Conservation (phyloP, 345 rosid genomes). For the Carallia brachiata region DNA sequence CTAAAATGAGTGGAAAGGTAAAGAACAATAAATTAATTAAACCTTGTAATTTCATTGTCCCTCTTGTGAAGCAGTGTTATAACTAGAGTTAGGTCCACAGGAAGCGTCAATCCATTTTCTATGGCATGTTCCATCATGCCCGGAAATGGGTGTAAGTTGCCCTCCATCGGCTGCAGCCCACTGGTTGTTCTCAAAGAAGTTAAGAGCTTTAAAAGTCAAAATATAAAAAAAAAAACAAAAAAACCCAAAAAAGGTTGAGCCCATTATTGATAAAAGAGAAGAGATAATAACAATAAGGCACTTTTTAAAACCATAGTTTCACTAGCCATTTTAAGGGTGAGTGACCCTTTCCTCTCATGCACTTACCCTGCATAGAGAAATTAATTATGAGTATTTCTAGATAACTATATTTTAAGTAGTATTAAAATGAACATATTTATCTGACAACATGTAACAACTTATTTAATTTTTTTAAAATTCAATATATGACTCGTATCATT, state of each 20-base stretch:
- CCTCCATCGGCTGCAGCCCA: conserved; percentile 6
- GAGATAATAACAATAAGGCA: not conserved
- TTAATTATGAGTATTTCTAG: too few species aligned
- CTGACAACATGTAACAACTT: too few species aligned
- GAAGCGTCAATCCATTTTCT: conserved; percentile 6
- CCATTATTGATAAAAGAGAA: not conserved
- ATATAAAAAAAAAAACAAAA: not conserved
- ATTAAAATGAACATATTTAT: too few species aligned
- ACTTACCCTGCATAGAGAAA: too few species aligned
- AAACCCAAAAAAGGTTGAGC: not conserved
- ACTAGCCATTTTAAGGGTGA: too few species aligned
- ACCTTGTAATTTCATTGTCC: conserved; percentile 4
- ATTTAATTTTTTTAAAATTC: too few species aligned
- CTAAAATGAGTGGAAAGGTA: not conserved
- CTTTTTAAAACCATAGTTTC: not conserved
- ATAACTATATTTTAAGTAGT: too few species aligned
- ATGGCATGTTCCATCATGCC: conserved; percentile 8
- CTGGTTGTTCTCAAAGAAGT: conserved; percentile 7
- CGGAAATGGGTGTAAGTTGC: conserved; percentile 7
- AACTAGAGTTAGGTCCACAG: not conserved
- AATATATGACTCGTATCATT: too few species aligned
- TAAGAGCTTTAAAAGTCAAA: not conserved
- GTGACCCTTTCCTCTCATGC: too few species aligned
- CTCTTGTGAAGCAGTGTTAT: not conserved
- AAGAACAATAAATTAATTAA: not conserved